Evolutionary conservation across 768 basidiomycete genomes (phyloP), one percentile per base, ranked within the genome.

Genomic region (Leccinellum rugosiceps): DNA sequence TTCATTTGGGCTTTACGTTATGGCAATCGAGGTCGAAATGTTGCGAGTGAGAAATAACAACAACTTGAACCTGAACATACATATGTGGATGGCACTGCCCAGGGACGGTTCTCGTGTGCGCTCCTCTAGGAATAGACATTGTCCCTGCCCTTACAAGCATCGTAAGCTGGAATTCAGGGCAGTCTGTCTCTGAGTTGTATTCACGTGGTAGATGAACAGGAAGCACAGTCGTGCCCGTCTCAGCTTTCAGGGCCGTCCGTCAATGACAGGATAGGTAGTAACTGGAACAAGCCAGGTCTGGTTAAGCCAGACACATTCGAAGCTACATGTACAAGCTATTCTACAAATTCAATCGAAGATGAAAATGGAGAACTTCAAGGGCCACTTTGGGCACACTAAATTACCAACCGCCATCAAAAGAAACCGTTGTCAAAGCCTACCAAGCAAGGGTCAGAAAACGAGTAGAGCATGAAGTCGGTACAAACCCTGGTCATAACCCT

Each of bases 401-500:
- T 56, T 52, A 70, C 44, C 28, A 69, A 30, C 38, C 58, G 1
- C 28, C 55, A 17, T 44, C 58, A 45, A 23, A 45, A 45, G 25
- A 46, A 46, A 15, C 28, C 56, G 26, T 30, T 41, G 35, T 56
- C 41, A 30, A 53, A 78, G n/a, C 75, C 77, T 76, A 35, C 26
- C 15, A 34, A 41, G 14, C 32, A 55, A 47, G n/a, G 17, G 30
- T 66, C 46, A 66, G 53, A 30, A 47, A 55, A 32, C 21, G 57
- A 55, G 32, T 4, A 8, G 23, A 15, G 23, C 10, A 35, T 14
- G 31, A 62, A 68, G 30, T 44, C 21, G 19, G 47, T 38, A 56
- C 60, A 25, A 31, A 74, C 79, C 78, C 30, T 75, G 60, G 0
- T 79, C 64, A 48, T 65, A 80, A 0, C 68, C 76, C n/a, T 35